Base-by-base conservation (phyloP, 441 rosid genomes). In the Brassica balearica region DNA sequence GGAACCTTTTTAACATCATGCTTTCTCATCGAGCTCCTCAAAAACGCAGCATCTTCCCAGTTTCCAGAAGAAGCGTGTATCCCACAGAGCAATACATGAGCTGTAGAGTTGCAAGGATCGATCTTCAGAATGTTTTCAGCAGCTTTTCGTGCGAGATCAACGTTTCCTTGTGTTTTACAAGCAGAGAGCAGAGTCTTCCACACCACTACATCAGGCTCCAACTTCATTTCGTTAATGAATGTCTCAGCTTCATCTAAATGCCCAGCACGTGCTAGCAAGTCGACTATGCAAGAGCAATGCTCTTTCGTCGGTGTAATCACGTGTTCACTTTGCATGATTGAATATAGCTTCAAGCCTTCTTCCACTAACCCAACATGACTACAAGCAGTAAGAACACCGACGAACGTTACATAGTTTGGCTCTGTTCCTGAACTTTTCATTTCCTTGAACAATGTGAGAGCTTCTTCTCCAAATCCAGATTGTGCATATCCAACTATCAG, bases 181-280 rank as follows among this genome's bases (percentile, higher is more conserved):
- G 91, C 88, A 59, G 93, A 82, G 27, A 87, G 78, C 34, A 89
- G 80, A 69, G 86, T 85, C 87, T 86, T 86, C 90, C 91, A 87
- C 36, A 87, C 82, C 8, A 87, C 80, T 2, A 84, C 75, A 72
- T 82, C 91, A 61, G 88, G 84, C 56, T 81, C 80, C 77, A 84
- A 80, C 72, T 70, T 23, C 84, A 85, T 77, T 70, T 72, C 82
- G 41, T 71, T 41, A 14, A 89, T 77, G 73, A 87, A 89, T 15
- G 36, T 77, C 71, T 84, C 87, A 27, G 91, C 93, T 84, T 86
- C 89, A 15, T 80, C 55, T 73, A 89, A 73, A 55, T 74, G 79
- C 20, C 93, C 93, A 62, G 91, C 87, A 73, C 90, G 91, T 61
- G 87, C 84, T 10, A 89, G 85, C 69, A 89, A 81, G 83, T 89